Evolutionary conservation across 129 eudicot genomes (phyloP).

Genomic region (Flaveria robusta): DNA sequence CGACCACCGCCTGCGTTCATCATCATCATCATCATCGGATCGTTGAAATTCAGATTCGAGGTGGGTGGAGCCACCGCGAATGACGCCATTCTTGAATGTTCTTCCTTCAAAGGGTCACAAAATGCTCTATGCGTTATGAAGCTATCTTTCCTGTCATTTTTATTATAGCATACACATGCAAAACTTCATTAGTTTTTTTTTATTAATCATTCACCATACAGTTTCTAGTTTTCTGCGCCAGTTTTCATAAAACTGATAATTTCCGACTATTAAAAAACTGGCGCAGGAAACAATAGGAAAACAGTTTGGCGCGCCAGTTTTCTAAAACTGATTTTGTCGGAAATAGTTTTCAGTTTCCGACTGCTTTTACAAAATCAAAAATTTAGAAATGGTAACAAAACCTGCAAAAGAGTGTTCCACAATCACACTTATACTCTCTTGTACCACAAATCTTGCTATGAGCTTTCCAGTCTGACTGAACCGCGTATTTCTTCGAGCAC

Average conservation of each 20-base stretch:
- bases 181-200: too few relatives aligned
- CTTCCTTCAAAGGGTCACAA: conserved; percentile 72
- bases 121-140: conserved; percentile 80
- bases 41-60: conserved; percentile 50
- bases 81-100: conserved; percentile 49
- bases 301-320: too few relatives aligned
- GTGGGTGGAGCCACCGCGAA: conserved; percentile 23
- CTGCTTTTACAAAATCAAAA: too few relatives aligned
- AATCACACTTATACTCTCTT: conserved; percentile 68
- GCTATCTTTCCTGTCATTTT: conserved; percentile 63
- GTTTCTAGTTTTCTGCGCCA: too few relatives aligned
- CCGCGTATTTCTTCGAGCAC: conserved; percentile 76
- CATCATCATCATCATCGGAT: conserved; percentile 34
- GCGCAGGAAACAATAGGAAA: too few relatives aligned
- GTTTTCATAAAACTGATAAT: too few relatives aligned
- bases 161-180: not conserved
- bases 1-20: conserved; percentile 39
- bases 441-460: conserved; percentile 84
- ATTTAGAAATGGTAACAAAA: conserved; percentile 3
- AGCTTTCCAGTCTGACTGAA: conserved; percentile 84
- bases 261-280: too few relatives aligned
- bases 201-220: too few relatives aligned
- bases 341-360: too few relatives aligned
- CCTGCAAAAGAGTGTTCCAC: conserved; percentile 82
- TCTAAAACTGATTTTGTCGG: too few relatives aligned